Conservation (phyloP, 306 rosid genomes). For the Casuarina cunninghamiana region DNA sequence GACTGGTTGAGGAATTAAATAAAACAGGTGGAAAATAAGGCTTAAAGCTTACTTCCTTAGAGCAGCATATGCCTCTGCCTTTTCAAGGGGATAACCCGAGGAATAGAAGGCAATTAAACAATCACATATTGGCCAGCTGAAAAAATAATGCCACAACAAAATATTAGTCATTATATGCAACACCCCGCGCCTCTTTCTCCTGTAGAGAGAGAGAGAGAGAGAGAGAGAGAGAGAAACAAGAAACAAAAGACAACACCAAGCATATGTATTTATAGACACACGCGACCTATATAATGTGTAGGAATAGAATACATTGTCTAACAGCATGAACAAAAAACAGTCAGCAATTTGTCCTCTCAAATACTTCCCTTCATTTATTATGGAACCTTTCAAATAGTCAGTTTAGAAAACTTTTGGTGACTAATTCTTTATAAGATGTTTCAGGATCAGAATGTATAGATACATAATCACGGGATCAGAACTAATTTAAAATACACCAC, state of each 20-base stretch:
- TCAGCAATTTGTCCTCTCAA: conserved; percentile 1
- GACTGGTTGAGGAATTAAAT: conserved; percentile 22
- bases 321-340: background rate
- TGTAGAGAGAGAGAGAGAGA: background rate
- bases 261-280: no score
- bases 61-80: conserved; percentile 93
- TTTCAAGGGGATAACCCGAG: conserved; percentile 84
- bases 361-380: conserved; percentile 5
- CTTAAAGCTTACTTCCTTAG: conserved; percentile 82
- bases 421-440: conserved; percentile 14
- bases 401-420: background rate
- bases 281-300: background rate
- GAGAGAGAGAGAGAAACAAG: background rate
- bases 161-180: conserved; percentile 12
- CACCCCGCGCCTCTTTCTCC: no score
- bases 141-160: conserved; percentile 31
- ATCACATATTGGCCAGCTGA: conserved; percentile 97
- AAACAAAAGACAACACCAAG: background rate
- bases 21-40: conserved; percentile 18
- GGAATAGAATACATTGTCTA: conserved; percentile 7
- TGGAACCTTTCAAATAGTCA: conserved; percentile 6
- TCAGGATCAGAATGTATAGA: conserved; percentile 1
- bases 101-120: conserved; percentile 97
- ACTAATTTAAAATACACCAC: background rate
- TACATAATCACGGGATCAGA: conserved; percentile 2